A percentile compares a stretch with the other conserved stretches of the same genome.
These are phyloP conservation scores for Tubosaeta sp. DNA, from an alignment of 768 basidiomycete genomes.

Conservation along the genomic window DNA sequence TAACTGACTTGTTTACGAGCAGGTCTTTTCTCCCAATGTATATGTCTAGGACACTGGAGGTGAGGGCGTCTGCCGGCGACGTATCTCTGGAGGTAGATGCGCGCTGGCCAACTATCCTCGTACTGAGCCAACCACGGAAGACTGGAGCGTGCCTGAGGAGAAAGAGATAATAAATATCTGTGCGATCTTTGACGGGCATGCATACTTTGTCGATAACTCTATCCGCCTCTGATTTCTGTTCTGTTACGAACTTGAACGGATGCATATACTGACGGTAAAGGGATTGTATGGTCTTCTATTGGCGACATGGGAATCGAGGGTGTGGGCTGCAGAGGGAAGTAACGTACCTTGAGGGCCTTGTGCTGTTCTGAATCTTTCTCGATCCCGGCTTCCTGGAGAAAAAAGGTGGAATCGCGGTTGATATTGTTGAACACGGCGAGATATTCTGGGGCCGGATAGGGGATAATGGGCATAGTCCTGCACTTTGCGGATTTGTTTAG, in stretches of 20 bases:
- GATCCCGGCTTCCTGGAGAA: slow-evolving; percentile 6
- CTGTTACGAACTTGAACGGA: slow-evolving; percentile 15
- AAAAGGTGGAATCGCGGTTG: background rate
- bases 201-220: slow-evolving; percentile 6
- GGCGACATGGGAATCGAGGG: background rate
- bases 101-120: slow-evolving; percentile 17
- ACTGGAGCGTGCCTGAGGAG: slow-evolving; percentile 2
- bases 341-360: slow-evolving; percentile 4
- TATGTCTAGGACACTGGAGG: background rate
- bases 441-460: background rate
- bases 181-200: background rate
- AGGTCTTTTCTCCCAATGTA: background rate
- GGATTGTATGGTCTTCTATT: slow-evolving; percentile 5
- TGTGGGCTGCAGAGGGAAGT: background rate
- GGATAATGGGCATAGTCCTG: background rate
- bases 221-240: slow-evolving; percentile 11
- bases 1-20: background rate
- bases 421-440: background rate
- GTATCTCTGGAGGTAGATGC: slow-evolving; percentile 19
- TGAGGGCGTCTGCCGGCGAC: slow-evolving; percentile 8
- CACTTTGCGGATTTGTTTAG: background rate
- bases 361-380: slow-evolving; percentile 2
- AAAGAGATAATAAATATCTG: background rate
- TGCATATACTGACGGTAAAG: slow-evolving; percentile 7
- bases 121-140: slow-evolving; percentile 21